Conservation (phyloP, 2,329 filamentous ascomycete genomes). For the Diaporthe batatas region DNA sequence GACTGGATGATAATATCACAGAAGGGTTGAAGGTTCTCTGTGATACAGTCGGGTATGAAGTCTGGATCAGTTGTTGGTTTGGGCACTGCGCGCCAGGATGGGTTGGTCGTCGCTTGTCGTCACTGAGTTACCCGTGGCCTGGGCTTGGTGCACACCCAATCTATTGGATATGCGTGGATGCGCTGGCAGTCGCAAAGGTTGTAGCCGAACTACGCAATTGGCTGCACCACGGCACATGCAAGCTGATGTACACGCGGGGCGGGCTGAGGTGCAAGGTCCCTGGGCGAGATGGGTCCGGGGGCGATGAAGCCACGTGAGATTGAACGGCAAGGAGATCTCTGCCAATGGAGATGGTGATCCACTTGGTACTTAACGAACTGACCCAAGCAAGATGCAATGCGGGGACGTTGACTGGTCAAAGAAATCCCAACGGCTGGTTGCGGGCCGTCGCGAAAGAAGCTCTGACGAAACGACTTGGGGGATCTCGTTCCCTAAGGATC, state of each 20-base stretch:
- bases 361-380: conserved; percentile 5
- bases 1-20: background rate
- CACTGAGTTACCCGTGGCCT: conserved; percentile 60
- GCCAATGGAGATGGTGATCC: conserved; percentile 38
- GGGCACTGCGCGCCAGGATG: conserved; percentile 58
- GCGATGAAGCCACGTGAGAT: conserved; percentile 61
- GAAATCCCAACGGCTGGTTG: conserved; percentile 48
- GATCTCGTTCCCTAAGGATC: conserved; percentile 49
- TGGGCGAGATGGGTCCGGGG: conserved; percentile 51
- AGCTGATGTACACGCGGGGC: conserved; percentile 64
- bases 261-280: conserved; percentile 48
- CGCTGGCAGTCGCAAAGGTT: conserved; percentile 70
- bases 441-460: conserved; percentile 48
- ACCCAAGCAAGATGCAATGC: conserved; percentile 6
- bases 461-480: conserved; percentile 52
- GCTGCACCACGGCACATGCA: conserved; percentile 71
- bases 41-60: conserved; percentile 48
- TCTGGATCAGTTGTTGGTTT: conserved; percentile 57
- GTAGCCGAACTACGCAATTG: conserved; percentile 66
- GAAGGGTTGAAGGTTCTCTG: background rate
- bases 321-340: conserved; percentile 32
- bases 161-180: conserved; percentile 72
- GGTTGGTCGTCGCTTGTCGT: conserved; percentile 50
- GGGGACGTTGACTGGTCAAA: conserved; percentile 38
- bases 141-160: conserved; percentile 64